phyloP scores from a whole-genome alignment of 768 basidiomycete species.

The Lactarius quietus region DNA sequence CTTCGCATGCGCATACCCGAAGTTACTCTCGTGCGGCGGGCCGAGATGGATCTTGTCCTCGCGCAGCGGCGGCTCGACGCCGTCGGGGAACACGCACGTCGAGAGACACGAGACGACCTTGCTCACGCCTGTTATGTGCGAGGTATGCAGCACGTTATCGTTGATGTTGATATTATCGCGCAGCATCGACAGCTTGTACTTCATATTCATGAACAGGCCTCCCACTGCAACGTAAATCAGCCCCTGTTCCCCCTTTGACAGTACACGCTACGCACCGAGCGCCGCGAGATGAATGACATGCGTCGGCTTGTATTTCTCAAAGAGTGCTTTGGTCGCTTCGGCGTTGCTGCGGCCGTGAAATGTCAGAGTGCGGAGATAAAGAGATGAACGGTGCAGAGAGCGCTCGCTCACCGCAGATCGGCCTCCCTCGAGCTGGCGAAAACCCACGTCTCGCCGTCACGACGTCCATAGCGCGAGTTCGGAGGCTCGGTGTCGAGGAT shows the following conservation, averaged over 20 bases:
- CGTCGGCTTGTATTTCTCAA: slow-evolving; percentile 88
- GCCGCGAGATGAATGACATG: slow-evolving; percentile 97
- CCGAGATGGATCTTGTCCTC: slow-evolving; percentile 91
- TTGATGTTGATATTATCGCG: slow-evolving; percentile 95
- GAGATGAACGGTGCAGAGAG: not conserved
- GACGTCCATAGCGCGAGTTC: slow-evolving; percentile 74
- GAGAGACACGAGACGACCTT: slow-evolving; percentile 95
- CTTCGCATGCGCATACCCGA: slow-evolving; percentile 95
- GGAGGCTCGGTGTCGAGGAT: slow-evolving; percentile 73
- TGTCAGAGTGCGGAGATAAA: slow-evolving; percentile 52
- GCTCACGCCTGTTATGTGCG: slow-evolving; percentile 56
- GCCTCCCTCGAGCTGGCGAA: slow-evolving; percentile 76
- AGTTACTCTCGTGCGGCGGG: slow-evolving; percentile 90
- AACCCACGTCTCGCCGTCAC: slow-evolving; percentile 77
- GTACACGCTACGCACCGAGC: slow-evolving; percentile 50
- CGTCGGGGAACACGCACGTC: slow-evolving; percentile 96
- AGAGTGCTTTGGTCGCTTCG: slow-evolving; percentile 64
- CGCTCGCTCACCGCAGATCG: slow-evolving; percentile 69
- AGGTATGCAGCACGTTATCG: slow-evolving; percentile 81
- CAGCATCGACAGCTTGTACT: slow-evolving; percentile 90
- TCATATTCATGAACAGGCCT: slow-evolving; percentile 94
- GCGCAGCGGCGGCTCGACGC: slow-evolving; percentile 87
- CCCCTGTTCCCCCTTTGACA: not conserved
- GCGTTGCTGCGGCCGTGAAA: slow-evolving; percentile 68
- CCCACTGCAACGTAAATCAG: slow-evolving; percentile 55